Evolutionary conservation across 2,329 filamentous ascomycete genomes (phyloP).

Genomic region (Parastagonospora nodorum): DNA sequence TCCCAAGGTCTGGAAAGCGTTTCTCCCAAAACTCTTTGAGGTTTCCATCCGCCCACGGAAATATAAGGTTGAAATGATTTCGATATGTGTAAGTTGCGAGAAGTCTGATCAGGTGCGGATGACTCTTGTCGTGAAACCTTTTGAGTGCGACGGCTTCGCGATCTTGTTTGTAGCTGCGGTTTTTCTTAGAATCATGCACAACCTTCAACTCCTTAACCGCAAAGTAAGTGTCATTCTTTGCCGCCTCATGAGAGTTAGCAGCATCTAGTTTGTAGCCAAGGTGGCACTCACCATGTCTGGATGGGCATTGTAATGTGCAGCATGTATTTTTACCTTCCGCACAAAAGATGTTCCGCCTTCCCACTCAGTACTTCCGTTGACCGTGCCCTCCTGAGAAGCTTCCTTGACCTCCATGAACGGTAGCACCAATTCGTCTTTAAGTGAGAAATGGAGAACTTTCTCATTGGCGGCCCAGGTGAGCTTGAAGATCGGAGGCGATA

Average conservation of each 20-base stretch:
- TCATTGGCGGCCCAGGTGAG: not conserved
- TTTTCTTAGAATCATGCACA: not conserved
- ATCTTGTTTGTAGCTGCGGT: not conserved
- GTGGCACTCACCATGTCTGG: not conserved
- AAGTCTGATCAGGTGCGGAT: constrained; percentile 10
- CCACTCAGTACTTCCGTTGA: not conserved
- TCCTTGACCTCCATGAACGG: not conserved
- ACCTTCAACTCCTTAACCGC: constrained; percentile 3
- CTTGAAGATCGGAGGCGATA: not conserved
- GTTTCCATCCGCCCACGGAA: constrained; percentile 15
- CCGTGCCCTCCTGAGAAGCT: not conserved
- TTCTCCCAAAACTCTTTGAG: constrained; percentile 8
- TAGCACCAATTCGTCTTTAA: not conserved
- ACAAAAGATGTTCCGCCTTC: constrained; percentile 4
- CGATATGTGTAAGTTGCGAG: constrained; percentile 10
- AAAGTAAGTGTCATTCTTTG: not conserved
- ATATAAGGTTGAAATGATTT: constrained; percentile 7
- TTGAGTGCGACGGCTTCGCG: constrained; percentile 2
- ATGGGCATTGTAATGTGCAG: not conserved
- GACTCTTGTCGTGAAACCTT: not conserved
- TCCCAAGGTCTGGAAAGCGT: not conserved
- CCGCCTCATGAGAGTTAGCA: not conserved
- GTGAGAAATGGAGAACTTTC: not conserved
- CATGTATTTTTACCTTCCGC: constrained; percentile 1
- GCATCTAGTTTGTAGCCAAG: not conserved